Percentiles rank a stretch among this genome's conserved stretches.
These are phyloP conservation scores for Silene uniflora DNA, from an alignment of 148 eudicot genomes.

Conservation along the genomic window DNA sequence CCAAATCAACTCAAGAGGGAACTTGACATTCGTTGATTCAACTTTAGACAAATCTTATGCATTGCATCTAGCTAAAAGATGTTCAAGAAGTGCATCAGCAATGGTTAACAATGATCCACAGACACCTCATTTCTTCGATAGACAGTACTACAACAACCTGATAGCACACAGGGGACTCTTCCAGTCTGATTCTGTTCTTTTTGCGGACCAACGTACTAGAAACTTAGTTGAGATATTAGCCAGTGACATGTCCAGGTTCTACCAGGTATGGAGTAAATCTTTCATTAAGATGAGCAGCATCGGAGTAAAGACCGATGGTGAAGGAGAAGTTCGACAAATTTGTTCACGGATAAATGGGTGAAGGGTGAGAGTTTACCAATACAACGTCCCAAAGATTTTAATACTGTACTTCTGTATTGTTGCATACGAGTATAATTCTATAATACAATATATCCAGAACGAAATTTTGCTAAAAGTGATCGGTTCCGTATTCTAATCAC, in stretches of 20 bases:
- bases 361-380: not conserved
- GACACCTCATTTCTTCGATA: conserved; percentile 52
- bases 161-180: conserved; percentile 48
- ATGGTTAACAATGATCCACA: conserved; percentile 49
- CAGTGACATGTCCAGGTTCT: conserved; percentile 33
- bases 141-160: conserved; percentile 50
- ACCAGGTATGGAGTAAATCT: conserved; percentile 42
- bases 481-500: too few relatives aligned
- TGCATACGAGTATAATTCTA: too few relatives aligned
- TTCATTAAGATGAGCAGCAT: conserved; percentile 47
- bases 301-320: conserved; percentile 43
- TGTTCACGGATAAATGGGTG: conserved; percentile 41
- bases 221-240: conserved; percentile 42
- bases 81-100: conserved; percentile 33
- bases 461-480: too few relatives aligned
- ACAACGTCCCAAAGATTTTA: too few relatives aligned
- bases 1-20: conserved; percentile 39
- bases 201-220: conserved; percentile 41
- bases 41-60: conserved; percentile 53
- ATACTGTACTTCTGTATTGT: too few relatives aligned
- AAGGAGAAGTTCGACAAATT: conserved; percentile 54
- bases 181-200: conserved; percentile 52
- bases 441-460: too few relatives aligned
- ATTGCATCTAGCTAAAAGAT: conserved; percentile 33
- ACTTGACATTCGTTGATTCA: conserved; percentile 42